Base-by-base conservation (phyloP, 345 rosid genomes). In the Lagerstroemia speciosa region DNA sequence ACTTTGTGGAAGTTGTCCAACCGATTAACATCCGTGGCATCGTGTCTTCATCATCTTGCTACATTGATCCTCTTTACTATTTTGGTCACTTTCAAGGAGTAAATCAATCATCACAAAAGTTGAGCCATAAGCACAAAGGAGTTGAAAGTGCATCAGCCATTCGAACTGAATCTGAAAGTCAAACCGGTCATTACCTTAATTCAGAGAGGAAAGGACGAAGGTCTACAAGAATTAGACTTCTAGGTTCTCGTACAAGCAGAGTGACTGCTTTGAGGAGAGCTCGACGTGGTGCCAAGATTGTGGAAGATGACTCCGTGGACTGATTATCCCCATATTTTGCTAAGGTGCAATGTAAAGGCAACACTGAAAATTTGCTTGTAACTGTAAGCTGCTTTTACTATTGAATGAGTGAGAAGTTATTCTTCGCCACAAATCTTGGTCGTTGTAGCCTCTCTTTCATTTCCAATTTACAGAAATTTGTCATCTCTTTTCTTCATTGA, bases 21-120 rank as follows among this genome's bases (percentile, higher is more conserved):
- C 98, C 98, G 43, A 64, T 69, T 52, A 85, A 71, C 71, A 63
- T 86, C 69, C 85, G 83, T 78, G 96, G 96, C 33, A 89, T 92
- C 1, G 89, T 86, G 72, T 75, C 83, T 57, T 80, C 92, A 5
- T 83, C 92, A 66, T 79, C 94, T 33, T 86, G 81, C 74, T 82
- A 82, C 67, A 79, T 84, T 55, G 85, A 87, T 34, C 94, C 96
- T 75, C 78, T 82, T 20, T 84, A 83, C 79, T 85, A 85, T 72
- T 87, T 85, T 73, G 89, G 89, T 33, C 81, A 68, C 65, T 75
- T 79, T 55, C 81, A 86, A n/a, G 83, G 84, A 74, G 75, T 66
- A 60, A 78, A 70, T 70, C 76, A 73, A 69, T 77, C 78, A 8
- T 71, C 81, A 46, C n/a, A 73, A 64, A 41, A 65, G 58, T 53